A percentile compares a stretch with the other conserved stretches of the same genome.
Conservation (phyloP, 2,329 filamentous ascomycete species). For the Clonostachys sp. region DNA sequence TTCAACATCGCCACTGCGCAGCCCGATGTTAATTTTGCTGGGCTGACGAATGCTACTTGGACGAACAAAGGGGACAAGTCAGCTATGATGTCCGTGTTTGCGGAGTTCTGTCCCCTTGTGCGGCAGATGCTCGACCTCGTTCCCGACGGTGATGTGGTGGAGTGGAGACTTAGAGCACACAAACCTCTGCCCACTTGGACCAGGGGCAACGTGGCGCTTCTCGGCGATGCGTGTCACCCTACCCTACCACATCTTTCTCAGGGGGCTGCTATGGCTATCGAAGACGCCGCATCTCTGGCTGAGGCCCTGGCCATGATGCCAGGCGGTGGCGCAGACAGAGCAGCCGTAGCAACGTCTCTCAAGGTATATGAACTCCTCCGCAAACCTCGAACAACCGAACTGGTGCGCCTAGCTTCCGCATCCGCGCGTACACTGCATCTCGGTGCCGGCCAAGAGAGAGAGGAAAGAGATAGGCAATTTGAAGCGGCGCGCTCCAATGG, state of each 20-base stretch:
- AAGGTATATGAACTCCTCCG: slow-evolving; percentile 50
- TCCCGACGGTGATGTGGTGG: slow-evolving; percentile 57
- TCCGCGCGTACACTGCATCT: slow-evolving; percentile 49
- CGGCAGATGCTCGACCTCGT: slow-evolving; percentile 55
- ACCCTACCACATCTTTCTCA: slow-evolving; percentile 63
- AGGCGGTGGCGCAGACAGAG: slow-evolving; percentile 19
- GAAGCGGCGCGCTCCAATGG: slow-evolving; percentile 41
- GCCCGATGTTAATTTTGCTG: slow-evolving; percentile 56
- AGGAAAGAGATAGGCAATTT: slow-evolving; percentile 53
- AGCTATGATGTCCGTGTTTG: slow-evolving; percentile 55
- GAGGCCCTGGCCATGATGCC: slow-evolving; percentile 41
- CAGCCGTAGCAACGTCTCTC: slow-evolving; percentile 40
- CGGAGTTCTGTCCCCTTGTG: slow-evolving; percentile 56
- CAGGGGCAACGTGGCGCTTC: slow-evolving; percentile 47
- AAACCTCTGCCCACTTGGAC: slow-evolving; percentile 53
- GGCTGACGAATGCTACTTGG: slow-evolving; percentile 53
- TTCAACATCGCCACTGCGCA: slow-evolving; percentile 62
- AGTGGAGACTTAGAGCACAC: slow-evolving; percentile 60
- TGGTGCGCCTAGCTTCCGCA: slow-evolving; percentile 50
- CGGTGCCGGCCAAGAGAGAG: slow-evolving; percentile 48
- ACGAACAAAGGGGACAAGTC: slow-evolving; percentile 58
- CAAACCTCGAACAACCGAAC: slow-evolving; percentile 46
- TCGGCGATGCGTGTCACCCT: slow-evolving; percentile 63
- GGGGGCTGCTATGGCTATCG: slow-evolving; percentile 62
- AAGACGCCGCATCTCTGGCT: slow-evolving; percentile 58